These are phyloP conservation scores for Pochonia chlamydosporia DNA, from an alignment of 2,329 filamentous ascomycete species.

Conservation along the genomic window DNA sequence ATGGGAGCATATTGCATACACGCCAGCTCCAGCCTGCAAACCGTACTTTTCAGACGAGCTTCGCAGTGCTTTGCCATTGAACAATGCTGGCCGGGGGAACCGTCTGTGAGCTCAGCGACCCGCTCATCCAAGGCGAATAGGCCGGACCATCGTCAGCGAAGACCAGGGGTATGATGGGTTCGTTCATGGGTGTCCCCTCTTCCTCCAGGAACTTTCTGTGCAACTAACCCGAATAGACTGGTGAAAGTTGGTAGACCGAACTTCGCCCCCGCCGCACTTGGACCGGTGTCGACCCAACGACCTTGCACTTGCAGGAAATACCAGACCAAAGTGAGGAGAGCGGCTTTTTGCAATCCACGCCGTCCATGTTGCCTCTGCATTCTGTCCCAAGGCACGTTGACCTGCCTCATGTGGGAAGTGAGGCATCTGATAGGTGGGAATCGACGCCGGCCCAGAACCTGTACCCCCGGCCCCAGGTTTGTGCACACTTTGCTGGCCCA, in stretches of 20 bases:
- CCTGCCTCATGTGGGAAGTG: conserved; percentile 5
- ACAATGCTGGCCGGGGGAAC: no score
- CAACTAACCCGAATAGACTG: not conserved
- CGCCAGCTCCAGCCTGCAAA: no score
- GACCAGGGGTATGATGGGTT: not conserved
- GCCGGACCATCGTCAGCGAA: not conserved
- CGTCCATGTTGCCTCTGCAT: not conserved
- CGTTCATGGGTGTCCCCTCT: not conserved
- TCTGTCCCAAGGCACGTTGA: not conserved
- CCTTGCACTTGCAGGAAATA: not conserved
- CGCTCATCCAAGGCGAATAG: not conserved
- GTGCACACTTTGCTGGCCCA: not conserved
- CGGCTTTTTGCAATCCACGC: not conserved
- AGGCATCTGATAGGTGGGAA: conserved; percentile 3
- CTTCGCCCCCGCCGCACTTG: not conserved
- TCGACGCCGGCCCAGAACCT: not conserved
- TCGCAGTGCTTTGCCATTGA: no score
- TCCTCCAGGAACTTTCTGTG: not conserved
- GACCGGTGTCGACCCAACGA: not conserved
- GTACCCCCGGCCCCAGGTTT: not conserved
- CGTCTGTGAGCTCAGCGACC: not conserved
- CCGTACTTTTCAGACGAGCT: no score
- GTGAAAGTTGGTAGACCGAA: not conserved
- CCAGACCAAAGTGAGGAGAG: not conserved
- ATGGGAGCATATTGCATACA: no score